Evolutionary conservation across 1,139 yeast genomes (phyloP).

Genomic region (Candida pseudoviswanathii): DNA sequence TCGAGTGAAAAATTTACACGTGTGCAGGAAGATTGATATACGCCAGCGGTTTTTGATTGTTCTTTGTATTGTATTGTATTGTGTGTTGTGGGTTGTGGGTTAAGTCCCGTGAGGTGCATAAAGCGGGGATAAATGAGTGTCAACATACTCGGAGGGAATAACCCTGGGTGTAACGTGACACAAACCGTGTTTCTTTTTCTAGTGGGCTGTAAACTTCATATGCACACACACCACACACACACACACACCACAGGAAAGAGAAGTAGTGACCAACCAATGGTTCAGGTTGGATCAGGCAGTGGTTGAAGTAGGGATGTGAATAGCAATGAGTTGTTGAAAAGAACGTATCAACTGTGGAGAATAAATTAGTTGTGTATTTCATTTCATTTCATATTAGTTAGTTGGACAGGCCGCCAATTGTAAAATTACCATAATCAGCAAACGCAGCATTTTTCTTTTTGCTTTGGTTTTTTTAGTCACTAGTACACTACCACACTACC

Average conservation of each 20-base stretch:
- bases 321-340: too few species aligned
- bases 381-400: too few species aligned
- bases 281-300: too few species aligned
- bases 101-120: constrained; percentile 4
- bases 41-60: neutral
- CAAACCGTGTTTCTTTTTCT: neutral
- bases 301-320: too few species aligned
- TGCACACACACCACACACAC: neutral
- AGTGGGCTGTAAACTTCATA: neutral
- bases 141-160: too few species aligned
- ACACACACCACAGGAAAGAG: too few species aligned
- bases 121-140: constrained; percentile 1
- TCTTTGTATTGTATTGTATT: neutral
- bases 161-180: too few species aligned
- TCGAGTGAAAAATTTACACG: neutral
- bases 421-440: constrained; percentile 5
- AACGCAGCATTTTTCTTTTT: neutral
- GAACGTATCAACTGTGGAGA: too few species aligned
- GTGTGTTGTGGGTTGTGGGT: neutral
- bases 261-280: too few species aligned
- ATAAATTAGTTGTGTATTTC: too few species aligned
- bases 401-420: too few species aligned
- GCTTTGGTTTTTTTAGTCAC: neutral
- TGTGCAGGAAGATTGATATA: neutral
- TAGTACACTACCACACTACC: neutral